Evolutionary conservation across 2,329 filamentous ascomycete species (phyloP), one percentile per base, ranked within the genome.

Genomic region (Acrodontium crateriforme): DNA sequence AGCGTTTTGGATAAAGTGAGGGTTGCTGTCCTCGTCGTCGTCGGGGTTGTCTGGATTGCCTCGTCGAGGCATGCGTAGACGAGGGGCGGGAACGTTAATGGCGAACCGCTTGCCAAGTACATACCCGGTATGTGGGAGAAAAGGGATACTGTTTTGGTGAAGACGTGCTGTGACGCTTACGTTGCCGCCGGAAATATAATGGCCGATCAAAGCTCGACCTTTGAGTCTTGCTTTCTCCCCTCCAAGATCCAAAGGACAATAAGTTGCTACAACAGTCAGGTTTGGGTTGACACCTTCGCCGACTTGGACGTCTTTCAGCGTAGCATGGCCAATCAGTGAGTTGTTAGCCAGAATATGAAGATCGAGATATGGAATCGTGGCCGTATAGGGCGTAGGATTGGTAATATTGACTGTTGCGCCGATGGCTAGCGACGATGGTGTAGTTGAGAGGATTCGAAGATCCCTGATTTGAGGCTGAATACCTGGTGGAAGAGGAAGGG

Each of bases 301-400:
- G 20, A 95, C 56, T 5, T 63, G 55, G 12, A 85, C 46, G 43
- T 85, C 61, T 30, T 64, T 61, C 2, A 74, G 70, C 1, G 68
- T 77, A 9, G 79, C 75, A 49, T 87, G 78, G 17, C 80, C 89
- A 18, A 98, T 60, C 6, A 78, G 51, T 0, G 76, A 76, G 8
- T 67, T 72, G 43, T 91, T 85, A 43, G 72, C 74, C 16, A 80
- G 52, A 22, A 95, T 58, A 36, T 84, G 71, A 23, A 92, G 67
- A 48, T 78, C 84, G 38, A 82, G 56, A 37, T 74, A 87, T 2
- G 87, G 87, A n/a, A 95, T 63, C 2, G 62, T 63, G 3, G 83
- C 85, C 4, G 80, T 75, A 52, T 95, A 94, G 3, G 75, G 68
- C 0, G 85, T 92, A 2, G 87, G 85, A 46, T 98, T 98, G 3